Evolutionary conservation across 108 stramenopile species (phyloP), one percentile per base, ranked within the genome.

Genomic region (Craspedostauros australis): DNA sequence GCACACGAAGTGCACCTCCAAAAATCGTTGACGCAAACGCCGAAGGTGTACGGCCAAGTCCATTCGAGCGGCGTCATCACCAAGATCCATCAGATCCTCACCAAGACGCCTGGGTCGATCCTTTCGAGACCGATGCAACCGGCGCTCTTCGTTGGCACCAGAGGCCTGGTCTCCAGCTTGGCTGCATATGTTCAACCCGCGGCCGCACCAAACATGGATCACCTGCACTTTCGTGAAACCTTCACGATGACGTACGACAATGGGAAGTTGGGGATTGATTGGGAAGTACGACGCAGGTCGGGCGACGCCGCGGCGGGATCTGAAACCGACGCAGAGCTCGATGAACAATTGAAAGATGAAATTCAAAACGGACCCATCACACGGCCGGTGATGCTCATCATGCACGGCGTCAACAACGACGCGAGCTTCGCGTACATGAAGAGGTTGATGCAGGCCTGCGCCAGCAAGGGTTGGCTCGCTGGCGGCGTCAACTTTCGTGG

Each of bases 391-490:
- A 66, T 91, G 6, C 64, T 92, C 19, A 68, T 90, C 27, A 37
- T 86, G 14, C 86, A 88, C 46, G 91, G 91, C 5, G 84, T 92
- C 60, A 92, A 92, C 60, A 92, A 92, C 42, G 80, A 92, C 68
- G 72, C 91, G 0, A 72, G 70, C 50, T 92, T 92, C 60, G 91
- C 86, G 41, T 92, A 92, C 64, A 82, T 92, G 25, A 66, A 69
- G 49, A 83, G 79, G 37, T 60, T 86, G 56, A 78, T 80, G 69
- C 75, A 76, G 15, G 68, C 82, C 16, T 80, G 79, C 47, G 73
- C 79, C 25, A 50, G 68, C 24, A 72, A 79, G n/a, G 91, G 91
- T 24, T 92, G 86, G 86, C 58, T 84, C 56, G 84, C 86, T 2
- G 79, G 68, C 22, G 70, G 79, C 22, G 68, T 85, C 71, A 92